Conservation (phyloP, 495 filamentous ascomycete genomes). For the Penicillium dipodomyicola region DNA sequence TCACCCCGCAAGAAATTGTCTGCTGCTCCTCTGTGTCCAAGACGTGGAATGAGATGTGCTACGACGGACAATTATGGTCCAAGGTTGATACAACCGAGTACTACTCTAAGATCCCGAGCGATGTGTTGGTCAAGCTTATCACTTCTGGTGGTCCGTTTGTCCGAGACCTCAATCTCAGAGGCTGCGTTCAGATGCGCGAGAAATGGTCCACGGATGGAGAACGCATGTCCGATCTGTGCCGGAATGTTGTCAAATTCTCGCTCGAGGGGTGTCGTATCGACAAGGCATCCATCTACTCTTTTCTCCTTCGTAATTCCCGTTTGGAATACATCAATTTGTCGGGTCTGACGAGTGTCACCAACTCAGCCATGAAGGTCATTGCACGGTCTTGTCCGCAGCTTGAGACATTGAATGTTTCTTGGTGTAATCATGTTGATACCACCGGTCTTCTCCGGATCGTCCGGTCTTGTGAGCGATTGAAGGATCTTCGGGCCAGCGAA, state of each 20-base stretch:
- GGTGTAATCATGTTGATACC: constrained; percentile 85
- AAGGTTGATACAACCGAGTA: constrained; percentile 80
- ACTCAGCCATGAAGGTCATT: constrained; percentile 84
- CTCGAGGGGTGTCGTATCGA: constrained; percentile 89
- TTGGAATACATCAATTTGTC: constrained; percentile 82
- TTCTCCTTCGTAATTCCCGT: constrained; percentile 72
- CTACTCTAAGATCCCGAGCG: constrained; percentile 81
- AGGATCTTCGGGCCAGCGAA: constrained; percentile 80
- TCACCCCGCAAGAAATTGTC: constrained; percentile 80
- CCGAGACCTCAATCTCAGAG: constrained; percentile 81
- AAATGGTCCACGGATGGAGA: constrained; percentile 67
- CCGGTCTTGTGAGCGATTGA: constrained; percentile 66
- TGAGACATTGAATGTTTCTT: constrained; percentile 81
- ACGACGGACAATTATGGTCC: constrained; percentile 92
- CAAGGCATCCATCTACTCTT: constrained; percentile 70
- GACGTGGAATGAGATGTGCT: constrained; percentile 80
- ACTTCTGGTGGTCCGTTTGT: constrained; percentile 83
- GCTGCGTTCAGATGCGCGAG: constrained; percentile 73
- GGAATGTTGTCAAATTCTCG: constrained; percentile 81
- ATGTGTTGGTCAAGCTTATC: constrained; percentile 81
- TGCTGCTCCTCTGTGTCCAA: constrained; percentile 77
- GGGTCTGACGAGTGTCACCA: constrained; percentile 74
- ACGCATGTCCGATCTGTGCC: constrained; percentile 73
- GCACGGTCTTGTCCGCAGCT: constrained; percentile 77
- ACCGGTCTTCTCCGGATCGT: constrained; percentile 73